Base-by-base conservation (phyloP, 1,284 basidiomycete species). In the Sparassis latifolia region DNA sequence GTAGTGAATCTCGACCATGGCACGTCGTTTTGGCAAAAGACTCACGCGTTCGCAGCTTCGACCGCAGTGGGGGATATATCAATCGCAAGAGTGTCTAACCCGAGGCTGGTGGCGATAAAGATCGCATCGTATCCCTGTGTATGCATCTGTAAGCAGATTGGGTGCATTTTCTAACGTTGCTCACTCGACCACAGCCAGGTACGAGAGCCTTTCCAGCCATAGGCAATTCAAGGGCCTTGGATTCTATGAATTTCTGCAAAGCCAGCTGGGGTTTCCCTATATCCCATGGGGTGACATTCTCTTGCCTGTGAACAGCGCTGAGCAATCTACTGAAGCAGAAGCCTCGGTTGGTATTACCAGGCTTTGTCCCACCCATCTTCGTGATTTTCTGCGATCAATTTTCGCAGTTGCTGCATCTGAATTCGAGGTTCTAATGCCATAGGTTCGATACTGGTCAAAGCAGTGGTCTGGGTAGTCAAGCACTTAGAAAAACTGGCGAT, bases 241-340 rank as follows among this genome's bases (percentile, higher is more conserved):
- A 75, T 44, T 75, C 64, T n/a, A 88, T 60, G 1, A 84, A 62
- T 32, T 79, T 74, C 20, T 66, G 64, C 42, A 89, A 67, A 0
- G 82, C 70, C 10, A 78, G 78, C 56, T 88, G 86, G 3, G 69
- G 56, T 1, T 67, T 59, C 0, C 79, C 79, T 9, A 63, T 60
- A 58, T 89, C 85, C 85, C 86, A 90, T 9, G 84, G 84, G 0
- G 80, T 86, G 5, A 79, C 55, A 1, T 75, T 73, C 38, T 71
- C 62, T 58, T 77, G 69, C 84, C 84, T 86, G 33, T 20, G 43
- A 27, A 6, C 10, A 27, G 28, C 40, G 12, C 1, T 20, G 20
- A 20, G 20, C 20, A 1, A 20, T 20, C 20, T 20, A 20, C 20
- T 20, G 20, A 20, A 20, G 20, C 20, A 20, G 1, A 20, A 20